Evolutionary conservation across 495 filamentous ascomycete species (phyloP).

Genomic region (Aspergillus baeticus): DNA sequence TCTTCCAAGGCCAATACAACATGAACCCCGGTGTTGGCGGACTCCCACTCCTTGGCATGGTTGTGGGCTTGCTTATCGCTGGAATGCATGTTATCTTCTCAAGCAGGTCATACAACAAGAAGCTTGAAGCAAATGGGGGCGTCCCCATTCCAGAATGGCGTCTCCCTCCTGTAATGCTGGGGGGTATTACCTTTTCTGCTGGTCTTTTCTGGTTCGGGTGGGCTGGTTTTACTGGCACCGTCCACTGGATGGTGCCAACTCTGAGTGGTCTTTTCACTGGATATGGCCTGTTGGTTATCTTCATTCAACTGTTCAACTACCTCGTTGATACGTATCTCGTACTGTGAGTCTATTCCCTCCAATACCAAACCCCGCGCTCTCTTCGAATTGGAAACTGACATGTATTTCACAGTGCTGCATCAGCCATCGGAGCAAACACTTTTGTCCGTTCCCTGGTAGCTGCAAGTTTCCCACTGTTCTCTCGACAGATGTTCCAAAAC

Average conservation of each 20-base stretch:
- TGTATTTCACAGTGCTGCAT: constrained; percentile 77
- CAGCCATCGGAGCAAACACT: constrained; percentile 83
- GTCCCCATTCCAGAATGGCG: constrained; percentile 85
- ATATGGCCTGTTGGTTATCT: constrained; percentile 72
- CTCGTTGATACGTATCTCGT: constrained; percentile 87
- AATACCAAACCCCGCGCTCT: background rate
- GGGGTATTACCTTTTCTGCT: constrained; percentile 67
- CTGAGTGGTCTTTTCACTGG: constrained; percentile 65
- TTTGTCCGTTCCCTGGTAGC: constrained; percentile 76
- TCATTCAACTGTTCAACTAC: constrained; percentile 83
- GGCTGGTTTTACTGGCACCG: constrained; percentile 61
- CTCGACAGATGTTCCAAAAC: constrained; percentile 72
- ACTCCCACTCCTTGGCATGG: constrained; percentile 42
- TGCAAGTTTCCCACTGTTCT: constrained; percentile 78
- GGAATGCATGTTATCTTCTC: constrained; percentile 29
- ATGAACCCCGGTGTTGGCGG: background rate
- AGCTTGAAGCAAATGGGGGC: constrained; percentile 69
- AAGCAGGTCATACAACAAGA: constrained; percentile 44
- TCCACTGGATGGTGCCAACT: constrained; percentile 85
- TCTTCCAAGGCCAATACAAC: constrained; percentile 25
- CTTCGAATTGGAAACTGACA: too few relatives aligned
- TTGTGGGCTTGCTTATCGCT: constrained; percentile 40
- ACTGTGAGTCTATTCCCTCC: constrained; percentile 57
- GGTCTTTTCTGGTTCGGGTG: constrained; percentile 91
- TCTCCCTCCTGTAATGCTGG: constrained; percentile 73